Conservation (phyloP, 2,329 filamentous ascomycete genomes). For the Stromatinia cepivora region DNA sequence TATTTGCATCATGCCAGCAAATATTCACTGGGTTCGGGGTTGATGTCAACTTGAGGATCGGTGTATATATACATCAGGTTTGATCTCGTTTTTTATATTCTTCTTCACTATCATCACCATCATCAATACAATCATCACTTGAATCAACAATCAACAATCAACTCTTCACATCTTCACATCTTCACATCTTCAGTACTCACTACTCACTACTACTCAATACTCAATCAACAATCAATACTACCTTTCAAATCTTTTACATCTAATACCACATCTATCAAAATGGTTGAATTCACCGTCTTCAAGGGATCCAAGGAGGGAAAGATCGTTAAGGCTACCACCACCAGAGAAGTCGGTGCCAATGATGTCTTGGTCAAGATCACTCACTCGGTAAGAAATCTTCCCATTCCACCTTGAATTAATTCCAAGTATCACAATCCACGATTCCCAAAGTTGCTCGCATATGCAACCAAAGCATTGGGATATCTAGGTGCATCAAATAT, state of each 20-base stretch:
- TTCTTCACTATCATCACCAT: constrained; percentile 15
- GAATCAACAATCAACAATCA: neutral
- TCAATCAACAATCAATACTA: neutral
- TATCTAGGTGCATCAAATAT: neutral
- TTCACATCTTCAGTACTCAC: neutral
- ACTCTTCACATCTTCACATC: too few species aligned
- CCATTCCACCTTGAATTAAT: neutral
- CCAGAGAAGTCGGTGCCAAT: constrained; percentile 48
- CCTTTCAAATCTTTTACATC: neutral
- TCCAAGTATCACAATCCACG: neutral
- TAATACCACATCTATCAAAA: constrained; percentile 21
- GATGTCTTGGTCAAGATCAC: constrained; percentile 64
- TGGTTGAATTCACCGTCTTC: constrained; percentile 58
- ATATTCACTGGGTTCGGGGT: constrained; percentile 3
- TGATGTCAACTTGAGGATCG: neutral
- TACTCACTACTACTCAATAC: neutral
- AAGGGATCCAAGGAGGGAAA: constrained; percentile 60
- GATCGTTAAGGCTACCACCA: constrained; percentile 52
- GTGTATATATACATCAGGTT: constrained; percentile 15
- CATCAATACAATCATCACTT: constrained; percentile 16
- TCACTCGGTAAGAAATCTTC: constrained; percentile 46
- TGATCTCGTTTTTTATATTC: neutral
- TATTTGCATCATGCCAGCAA: neutral
- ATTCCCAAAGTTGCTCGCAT: constrained; percentile 5
- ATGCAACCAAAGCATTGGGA: neutral